These are phyloP conservation scores for Panaeolus cyanescens DNA, from an alignment of 768 basidiomycete genomes.

Conservation along the genomic window DNA sequence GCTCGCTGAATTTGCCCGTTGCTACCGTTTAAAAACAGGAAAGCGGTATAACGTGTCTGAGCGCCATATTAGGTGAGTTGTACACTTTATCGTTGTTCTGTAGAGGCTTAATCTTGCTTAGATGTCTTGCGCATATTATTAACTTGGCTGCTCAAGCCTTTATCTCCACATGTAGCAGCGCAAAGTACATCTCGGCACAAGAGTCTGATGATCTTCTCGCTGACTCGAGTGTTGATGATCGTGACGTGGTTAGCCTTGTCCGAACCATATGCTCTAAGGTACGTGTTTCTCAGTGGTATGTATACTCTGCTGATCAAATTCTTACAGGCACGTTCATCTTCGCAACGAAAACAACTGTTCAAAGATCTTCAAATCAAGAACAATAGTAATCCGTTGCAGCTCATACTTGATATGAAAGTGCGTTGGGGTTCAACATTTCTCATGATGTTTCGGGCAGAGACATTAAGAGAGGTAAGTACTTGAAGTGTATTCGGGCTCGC, in stretches of 20 bases:
- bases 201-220: slow-evolving; percentile 15
- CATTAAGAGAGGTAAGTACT: no score
- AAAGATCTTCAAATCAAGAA: slow-evolving; percentile 1
- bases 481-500: no score
- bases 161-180: slow-evolving; percentile 25
- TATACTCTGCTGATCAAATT: no score
- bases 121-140: slow-evolving; percentile 34
- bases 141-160: slow-evolving; percentile 35
- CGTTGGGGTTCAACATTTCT: slow-evolving; percentile 3
- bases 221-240: background rate
- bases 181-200: slow-evolving; percentile 24
- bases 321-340: slow-evolving; percentile 15
- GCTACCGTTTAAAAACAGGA: background rate
- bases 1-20: slow-evolving; percentile 6
- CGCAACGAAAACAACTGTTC: slow-evolving; percentile 17
- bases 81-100: background rate
- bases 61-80: slow-evolving; percentile 15
- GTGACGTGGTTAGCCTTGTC: slow-evolving; percentile 31
- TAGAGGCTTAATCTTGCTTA: slow-evolving; percentile 12
- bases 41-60: slow-evolving; percentile 1
- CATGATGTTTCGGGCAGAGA: slow-evolving; percentile 4
- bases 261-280: slow-evolving; percentile 27
- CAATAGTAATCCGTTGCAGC: background rate
- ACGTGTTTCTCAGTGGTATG: no score
- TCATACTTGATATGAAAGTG: slow-evolving; percentile 6